phyloP scores from a whole-genome alignment of 192 early-diverging fungal genomes.

The Haplosporangium gracile region DNA sequence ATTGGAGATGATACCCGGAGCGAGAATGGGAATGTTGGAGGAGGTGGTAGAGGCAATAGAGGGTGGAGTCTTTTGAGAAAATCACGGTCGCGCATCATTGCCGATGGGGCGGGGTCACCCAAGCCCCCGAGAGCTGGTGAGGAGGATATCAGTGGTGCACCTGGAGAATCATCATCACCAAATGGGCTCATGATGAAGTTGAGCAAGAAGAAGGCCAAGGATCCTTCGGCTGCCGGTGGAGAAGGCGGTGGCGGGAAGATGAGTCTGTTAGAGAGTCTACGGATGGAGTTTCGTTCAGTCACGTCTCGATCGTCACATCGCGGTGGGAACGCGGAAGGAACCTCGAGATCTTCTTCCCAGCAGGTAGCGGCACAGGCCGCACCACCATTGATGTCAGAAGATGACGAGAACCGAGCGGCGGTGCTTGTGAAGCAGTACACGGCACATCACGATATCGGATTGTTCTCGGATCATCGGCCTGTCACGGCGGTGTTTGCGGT shows the following conservation, averaged over 20 bases:
- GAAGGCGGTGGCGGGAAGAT: not conserved
- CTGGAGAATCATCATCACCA: not conserved
- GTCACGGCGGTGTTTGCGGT: conserved; percentile 65
- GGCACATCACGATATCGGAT: conserved; percentile 55
- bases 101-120: not conserved
- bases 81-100: not conserved
- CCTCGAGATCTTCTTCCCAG: not conserved
- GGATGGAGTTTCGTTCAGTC: conserved; percentile 10
- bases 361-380: not conserved
- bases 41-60: not conserved
- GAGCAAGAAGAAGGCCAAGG: conserved; percentile 12
- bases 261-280: conserved; percentile 29
- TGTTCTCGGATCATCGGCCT: conserved; percentile 65
- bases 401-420: conserved; percentile 38
- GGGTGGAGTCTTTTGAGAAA: conserved; percentile 46
- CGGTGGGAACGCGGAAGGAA: not conserved
- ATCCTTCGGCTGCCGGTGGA: not conserved
- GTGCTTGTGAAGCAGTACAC: conserved; percentile 52
- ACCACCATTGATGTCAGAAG: conserved; percentile 17
- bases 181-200: conserved; percentile 10
- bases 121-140: not conserved
- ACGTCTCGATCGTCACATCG: not conserved
- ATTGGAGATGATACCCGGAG: conserved; percentile 46
- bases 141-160: not conserved
- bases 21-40: not conserved